These are phyloP conservation scores for Lecanoromycetidae sp. DNA, from an alignment of 2,329 filamentous ascomycete species.

Conservation along the genomic window DNA sequence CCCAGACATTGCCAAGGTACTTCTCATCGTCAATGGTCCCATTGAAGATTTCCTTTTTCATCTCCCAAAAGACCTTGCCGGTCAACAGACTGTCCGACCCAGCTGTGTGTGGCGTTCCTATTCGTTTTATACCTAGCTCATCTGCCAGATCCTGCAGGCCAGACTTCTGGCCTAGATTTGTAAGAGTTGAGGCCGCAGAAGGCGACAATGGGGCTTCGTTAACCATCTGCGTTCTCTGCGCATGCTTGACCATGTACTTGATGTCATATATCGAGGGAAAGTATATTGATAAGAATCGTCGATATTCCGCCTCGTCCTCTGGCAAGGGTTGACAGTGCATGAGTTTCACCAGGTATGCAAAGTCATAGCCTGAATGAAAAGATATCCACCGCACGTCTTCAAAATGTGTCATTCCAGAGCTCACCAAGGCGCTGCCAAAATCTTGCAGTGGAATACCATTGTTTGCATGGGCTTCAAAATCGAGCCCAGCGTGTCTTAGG, in stretches of 20 bases:
- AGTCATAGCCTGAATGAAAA: slow-evolving; percentile 96
- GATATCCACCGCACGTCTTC: slow-evolving; percentile 91
- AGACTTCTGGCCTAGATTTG: slow-evolving; percentile 78
- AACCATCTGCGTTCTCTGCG: slow-evolving; percentile 56
- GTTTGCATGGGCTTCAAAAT: slow-evolving; percentile 71
- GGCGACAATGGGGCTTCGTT: slow-evolving; percentile 53
- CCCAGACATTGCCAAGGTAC: slow-evolving; percentile 85
- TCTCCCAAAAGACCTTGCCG: slow-evolving; percentile 87
- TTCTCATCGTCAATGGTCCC: slow-evolving; percentile 65
- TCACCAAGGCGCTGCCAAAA: slow-evolving; percentile 81
- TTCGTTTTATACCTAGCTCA: slow-evolving; percentile 76
- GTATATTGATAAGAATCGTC: slow-evolving; percentile 77
- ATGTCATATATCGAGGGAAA: slow-evolving; percentile 93
- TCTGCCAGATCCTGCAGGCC: slow-evolving; percentile 90
- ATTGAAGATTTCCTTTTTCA: slow-evolving; percentile 78
- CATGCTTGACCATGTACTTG: slow-evolving; percentile 91
- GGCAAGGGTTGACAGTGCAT: slow-evolving; percentile 73
- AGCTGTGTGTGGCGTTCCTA: slow-evolving; percentile 81
- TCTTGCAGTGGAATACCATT: slow-evolving; percentile 83
- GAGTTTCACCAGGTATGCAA: slow-evolving; percentile 92
- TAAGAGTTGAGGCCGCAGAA: slow-evolving; percentile 59
- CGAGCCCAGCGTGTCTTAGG: slow-evolving; percentile 79
- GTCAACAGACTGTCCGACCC: slow-evolving; percentile 90
- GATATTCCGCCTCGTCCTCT: slow-evolving; percentile 80
- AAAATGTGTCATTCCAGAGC: slow-evolving; percentile 78